Conservation (phyloP, 345 rosid genomes). For the Pugionium cornutum region DNA sequence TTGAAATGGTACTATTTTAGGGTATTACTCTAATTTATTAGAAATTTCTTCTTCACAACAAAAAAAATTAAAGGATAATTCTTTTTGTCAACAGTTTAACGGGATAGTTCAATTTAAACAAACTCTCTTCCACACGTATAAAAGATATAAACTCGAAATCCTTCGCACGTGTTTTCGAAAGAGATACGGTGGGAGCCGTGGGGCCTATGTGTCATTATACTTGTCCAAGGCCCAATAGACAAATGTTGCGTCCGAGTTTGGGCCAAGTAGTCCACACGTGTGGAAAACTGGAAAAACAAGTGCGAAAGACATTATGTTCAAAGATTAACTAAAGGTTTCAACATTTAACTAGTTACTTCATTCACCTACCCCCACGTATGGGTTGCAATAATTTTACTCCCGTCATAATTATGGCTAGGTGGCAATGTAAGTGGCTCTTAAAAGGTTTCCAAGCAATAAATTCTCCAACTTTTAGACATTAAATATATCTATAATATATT, state of each 20-base stretch:
- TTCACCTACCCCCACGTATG: constrained; percentile 36
- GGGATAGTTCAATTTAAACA: too few relatives aligned
- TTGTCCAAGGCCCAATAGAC: constrained; percentile 13
- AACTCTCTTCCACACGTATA: not conserved
- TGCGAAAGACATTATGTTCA: constrained; percentile 3
- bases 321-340: constrained; percentile 16
- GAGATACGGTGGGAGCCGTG: constrained; percentile 9
- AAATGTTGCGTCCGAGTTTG: not conserved
- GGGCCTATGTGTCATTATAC: not conserved
- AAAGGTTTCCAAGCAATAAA: constrained; percentile 30
- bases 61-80: too few relatives aligned
- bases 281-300: constrained; percentile 10
- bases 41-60: too few relatives aligned
- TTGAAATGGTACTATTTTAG: too few relatives aligned
- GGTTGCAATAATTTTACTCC: constrained; percentile 16
- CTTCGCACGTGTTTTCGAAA: not conserved
- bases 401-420: constrained; percentile 24
- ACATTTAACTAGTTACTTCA: constrained; percentile 14
- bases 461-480: not conserved
- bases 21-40: too few relatives aligned
- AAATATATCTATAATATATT: too few relatives aligned
- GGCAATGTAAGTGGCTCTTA: constrained; percentile 17
- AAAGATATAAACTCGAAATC: not conserved
- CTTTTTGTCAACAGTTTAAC: too few relatives aligned
- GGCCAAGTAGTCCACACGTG: constrained; percentile 23